These are phyloP conservation scores for Nelumbo lutea DNA, from an alignment of 164 flowering plant genomes.

Conservation along the genomic window DNA sequence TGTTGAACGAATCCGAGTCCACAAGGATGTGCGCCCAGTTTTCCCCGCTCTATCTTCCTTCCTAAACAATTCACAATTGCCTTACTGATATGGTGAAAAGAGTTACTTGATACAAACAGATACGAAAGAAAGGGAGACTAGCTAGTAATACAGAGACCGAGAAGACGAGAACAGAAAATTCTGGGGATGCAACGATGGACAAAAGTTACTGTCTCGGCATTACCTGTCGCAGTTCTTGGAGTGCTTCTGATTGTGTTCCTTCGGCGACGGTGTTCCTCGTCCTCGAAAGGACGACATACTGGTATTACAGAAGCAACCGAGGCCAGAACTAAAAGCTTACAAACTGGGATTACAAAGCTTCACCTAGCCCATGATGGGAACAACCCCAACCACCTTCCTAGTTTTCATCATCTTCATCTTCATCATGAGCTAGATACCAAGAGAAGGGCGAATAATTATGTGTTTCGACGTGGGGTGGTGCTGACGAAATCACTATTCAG, in stretches of 20 bases:
- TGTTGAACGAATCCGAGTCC: no score
- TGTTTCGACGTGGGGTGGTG: constrained; percentile 31
- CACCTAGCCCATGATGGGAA: constrained; percentile 19
- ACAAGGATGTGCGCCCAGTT: no score
- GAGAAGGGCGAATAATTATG: constrained; percentile 29
- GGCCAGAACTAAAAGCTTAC: constrained; percentile 25
- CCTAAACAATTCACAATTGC: no score
- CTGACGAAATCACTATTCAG: constrained; percentile 42
- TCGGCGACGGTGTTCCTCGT: constrained; percentile 19
- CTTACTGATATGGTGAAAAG: no score
- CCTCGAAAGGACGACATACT: not conserved
- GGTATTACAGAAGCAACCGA: not conserved
- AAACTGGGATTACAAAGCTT: constrained; percentile 43
- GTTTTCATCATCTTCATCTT: constrained; percentile 15
- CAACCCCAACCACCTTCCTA: constrained; percentile 2
- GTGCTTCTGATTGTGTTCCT: constrained; percentile 18
- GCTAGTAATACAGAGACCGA: not conserved
- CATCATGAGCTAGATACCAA: constrained; percentile 21
- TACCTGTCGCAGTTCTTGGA: constrained; percentile 12
- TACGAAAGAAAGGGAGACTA: not conserved
- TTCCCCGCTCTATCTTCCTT: no score
- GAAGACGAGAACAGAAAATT: not conserved
- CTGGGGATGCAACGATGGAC: constrained; percentile 20
- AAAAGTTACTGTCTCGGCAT: constrained; percentile 16
- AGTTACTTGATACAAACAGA: not conserved